A percentile compares a stretch with the other conserved stretches of the same genome.
Evolutionary conservation across 495 filamentous ascomycete species (phyloP).

Genomic region (Chaetomium tenue): DNA sequence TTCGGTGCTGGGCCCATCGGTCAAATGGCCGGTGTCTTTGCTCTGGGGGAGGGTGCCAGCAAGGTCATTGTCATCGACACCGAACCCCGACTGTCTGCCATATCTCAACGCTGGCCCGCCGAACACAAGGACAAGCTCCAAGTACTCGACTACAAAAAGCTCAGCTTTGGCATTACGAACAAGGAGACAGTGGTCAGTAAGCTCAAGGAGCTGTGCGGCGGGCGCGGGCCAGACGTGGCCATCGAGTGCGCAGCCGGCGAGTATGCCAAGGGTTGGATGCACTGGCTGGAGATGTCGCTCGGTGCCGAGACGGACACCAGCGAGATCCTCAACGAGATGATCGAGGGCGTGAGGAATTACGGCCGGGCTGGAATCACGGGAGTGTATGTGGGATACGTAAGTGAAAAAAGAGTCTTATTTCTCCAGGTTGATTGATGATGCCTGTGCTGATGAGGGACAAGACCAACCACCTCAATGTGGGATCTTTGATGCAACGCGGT

Average conservation of each 20-base stretch:
- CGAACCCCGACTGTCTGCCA: conserved; percentile 69
- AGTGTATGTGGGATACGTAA: conserved; percentile 77
- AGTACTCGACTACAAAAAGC: conserved; percentile 48
- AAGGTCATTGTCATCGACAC: conserved; percentile 81
- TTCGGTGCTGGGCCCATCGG: conserved; percentile 80
- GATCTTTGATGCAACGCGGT: conserved; percentile 82
- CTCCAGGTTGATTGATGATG: neutral
- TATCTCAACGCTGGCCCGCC: conserved; percentile 59
- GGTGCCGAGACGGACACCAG: conserved; percentile 82
- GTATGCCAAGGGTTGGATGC: conserved; percentile 79
- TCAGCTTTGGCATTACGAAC: conserved; percentile 46
- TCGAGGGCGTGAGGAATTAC: conserved; percentile 71
- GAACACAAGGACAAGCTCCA: conserved; percentile 41
- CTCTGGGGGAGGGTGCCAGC: conserved; percentile 66
- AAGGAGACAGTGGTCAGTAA: conserved; percentile 62
- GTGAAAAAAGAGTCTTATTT: conserved; percentile 24
- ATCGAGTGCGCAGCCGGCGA: conserved; percentile 84
- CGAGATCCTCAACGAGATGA: conserved; percentile 87
- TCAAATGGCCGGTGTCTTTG: conserved; percentile 74
- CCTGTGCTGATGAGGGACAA: conserved; percentile 25
- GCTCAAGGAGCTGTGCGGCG: conserved; percentile 69
- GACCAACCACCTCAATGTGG: conserved; percentile 82
- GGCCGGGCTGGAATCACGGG: conserved; percentile 76
- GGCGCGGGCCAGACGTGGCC: conserved; percentile 68
- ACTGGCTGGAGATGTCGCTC: conserved; percentile 70